Percentiles rank a stretch among this genome's conserved stretches.
Evolutionary conservation across 2,329 filamentous ascomycete genomes (phyloP).

Genomic region (Calonectria montana): DNA sequence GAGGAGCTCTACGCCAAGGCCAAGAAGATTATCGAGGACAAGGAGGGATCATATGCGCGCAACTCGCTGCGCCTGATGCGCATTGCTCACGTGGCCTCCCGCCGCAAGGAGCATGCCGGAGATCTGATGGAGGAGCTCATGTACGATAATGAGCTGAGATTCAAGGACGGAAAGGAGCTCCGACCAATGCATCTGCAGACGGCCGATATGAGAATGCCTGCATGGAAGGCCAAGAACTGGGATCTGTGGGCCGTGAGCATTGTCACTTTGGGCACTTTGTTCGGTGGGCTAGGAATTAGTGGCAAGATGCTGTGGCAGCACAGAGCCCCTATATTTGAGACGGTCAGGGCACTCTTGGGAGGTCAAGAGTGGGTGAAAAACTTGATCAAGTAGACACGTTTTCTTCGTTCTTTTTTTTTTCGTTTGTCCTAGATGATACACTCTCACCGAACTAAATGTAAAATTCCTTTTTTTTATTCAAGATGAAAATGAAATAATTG

Average conservation of each 20-base stretch:
- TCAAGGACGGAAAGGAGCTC: slow-evolving; percentile 30
- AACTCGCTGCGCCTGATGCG: slow-evolving; percentile 51
- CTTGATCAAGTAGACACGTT: neutral
- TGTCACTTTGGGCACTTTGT: slow-evolving; percentile 44
- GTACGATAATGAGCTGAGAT: slow-evolving; percentile 47
- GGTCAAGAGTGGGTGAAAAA: neutral
- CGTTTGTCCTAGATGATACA: neutral
- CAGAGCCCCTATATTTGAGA: neutral
- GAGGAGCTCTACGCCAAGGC: slow-evolving; percentile 46
- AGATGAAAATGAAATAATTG: too few species aligned
- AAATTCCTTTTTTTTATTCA: neutral
- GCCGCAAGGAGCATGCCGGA: slow-evolving; percentile 50
- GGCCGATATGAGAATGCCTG: slow-evolving; percentile 54
- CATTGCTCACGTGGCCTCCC: slow-evolving; percentile 50
- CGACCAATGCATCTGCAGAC: slow-evolving; percentile 57
- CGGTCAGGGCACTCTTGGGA: neutral
- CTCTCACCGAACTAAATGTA: neutral
- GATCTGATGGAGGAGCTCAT: slow-evolving; percentile 56
- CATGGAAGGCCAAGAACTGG: slow-evolving; percentile 53
- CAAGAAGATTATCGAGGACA: slow-evolving; percentile 43
- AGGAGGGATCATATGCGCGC: slow-evolving; percentile 42
- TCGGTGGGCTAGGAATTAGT: neutral
- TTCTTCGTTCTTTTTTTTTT: neutral
- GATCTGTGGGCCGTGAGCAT: slow-evolving; percentile 48
- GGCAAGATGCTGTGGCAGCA: slow-evolving; percentile 9